Conservation (phyloP, 345 rosid species). For the Trapa incisa region DNA sequence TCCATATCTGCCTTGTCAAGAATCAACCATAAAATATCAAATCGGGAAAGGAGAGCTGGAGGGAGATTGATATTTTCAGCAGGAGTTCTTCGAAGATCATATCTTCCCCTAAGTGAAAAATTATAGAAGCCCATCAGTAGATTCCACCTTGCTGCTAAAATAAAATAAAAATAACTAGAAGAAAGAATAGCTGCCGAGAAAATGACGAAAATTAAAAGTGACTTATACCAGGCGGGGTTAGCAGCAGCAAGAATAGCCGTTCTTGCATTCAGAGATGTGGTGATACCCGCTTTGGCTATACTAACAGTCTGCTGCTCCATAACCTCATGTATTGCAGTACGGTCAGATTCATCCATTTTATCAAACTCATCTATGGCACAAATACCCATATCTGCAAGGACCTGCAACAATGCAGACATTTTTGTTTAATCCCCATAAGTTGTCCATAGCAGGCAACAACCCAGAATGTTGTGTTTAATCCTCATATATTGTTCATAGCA, state of each 20-base stretch:
- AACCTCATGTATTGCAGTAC: conserved; percentile 96
- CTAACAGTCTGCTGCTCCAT: conserved; percentile 99
- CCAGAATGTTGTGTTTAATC: not conserved
- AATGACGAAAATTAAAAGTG: not conserved
- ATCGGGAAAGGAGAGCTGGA: conserved; percentile 89
- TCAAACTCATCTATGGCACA: conserved; percentile 99
- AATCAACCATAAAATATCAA: conserved; percentile 92
- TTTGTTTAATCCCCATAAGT: not conserved
- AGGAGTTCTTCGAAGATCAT: conserved; percentile 85
- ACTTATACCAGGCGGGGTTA: conserved; percentile 90
- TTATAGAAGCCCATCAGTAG: not conserved
- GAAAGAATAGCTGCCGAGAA: not conserved
- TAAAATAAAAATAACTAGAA: not conserved
- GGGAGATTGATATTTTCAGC: conserved; percentile 96
- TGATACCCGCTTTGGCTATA: conserved; percentile 98
- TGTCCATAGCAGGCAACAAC: conserved; percentile 10
- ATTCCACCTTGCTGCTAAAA: not conserved
- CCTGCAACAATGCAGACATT: conserved; percentile 34
- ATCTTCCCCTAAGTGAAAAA: conserved; percentile 63
- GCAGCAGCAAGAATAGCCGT: conserved; percentile 98
- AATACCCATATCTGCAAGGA: conserved; percentile 96
- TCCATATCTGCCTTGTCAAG: conserved; percentile 97
- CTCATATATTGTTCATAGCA: not conserved
- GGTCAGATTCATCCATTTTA: conserved; percentile 99
- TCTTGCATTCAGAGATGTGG: conserved; percentile 92